These are phyloP conservation scores for Aureobasidium vineae DNA, from an alignment of 2,329 filamentous ascomycete species.

Conservation along the genomic window DNA sequence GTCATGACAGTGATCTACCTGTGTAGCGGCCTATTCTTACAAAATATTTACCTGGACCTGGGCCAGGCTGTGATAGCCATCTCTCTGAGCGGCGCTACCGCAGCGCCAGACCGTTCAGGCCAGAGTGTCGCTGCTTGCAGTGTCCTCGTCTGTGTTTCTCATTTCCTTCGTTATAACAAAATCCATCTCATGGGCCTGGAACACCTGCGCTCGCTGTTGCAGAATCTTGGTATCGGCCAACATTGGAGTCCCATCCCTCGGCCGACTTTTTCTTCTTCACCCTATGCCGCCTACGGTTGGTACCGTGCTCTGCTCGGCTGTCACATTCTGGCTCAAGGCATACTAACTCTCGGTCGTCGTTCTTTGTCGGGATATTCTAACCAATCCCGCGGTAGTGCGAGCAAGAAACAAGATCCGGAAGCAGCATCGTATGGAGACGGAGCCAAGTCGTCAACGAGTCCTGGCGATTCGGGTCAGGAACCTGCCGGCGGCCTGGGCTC, in stretches of 20 bases:
- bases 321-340: conserved; percentile 71
- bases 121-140: conserved; percentile 71
- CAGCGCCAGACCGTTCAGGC: conserved; percentile 64
- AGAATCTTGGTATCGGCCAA: conserved; percentile 38
- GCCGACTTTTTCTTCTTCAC: conserved; percentile 31
- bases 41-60: conserved; percentile 83
- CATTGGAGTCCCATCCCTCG: conserved; percentile 31
- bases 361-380: conserved; percentile 15
- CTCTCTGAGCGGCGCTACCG: conserved; percentile 78
- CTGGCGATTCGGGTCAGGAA: conserved; percentile 45
- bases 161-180: conserved; percentile 55
- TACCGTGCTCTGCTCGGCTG: conserved; percentile 67
- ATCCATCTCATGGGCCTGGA: conserved; percentile 42
- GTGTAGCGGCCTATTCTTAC: conserved; percentile 55
- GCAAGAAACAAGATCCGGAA: conserved; percentile 56
- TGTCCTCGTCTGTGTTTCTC: conserved; percentile 59
- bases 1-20: conserved; percentile 74
- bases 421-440: conserved; percentile 42
- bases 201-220: conserved; percentile 40
- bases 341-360: conserved; percentile 65
- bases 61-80: conserved; percentile 92
- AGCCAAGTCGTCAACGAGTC: conserved; percentile 28
- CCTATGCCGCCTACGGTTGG: conserved; percentile 60
- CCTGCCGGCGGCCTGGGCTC: conserved; percentile 45
- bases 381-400: conserved; percentile 14